Percentiles rank a stretch among this genome's conserved stretches.
phyloP scores from a whole-genome alignment of 805 yeast species.

The Wickerhamia fluorescens region DNA sequence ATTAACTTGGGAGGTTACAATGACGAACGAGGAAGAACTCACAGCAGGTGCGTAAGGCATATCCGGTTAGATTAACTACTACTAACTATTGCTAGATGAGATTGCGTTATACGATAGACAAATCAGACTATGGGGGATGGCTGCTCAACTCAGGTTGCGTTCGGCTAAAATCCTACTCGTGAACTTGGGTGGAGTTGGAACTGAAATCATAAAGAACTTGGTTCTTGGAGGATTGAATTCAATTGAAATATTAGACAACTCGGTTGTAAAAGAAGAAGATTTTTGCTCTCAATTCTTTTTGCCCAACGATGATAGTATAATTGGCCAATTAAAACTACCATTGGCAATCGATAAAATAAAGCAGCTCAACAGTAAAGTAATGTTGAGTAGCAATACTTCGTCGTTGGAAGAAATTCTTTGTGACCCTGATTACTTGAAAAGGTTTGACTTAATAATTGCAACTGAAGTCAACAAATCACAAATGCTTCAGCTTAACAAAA shows the following conservation, averaged over 20 bases:
- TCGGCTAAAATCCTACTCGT: slow-evolving; percentile 65
- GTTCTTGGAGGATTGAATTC: slow-evolving; percentile 85
- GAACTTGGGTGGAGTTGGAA: slow-evolving; percentile 70
- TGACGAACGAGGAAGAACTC: slow-evolving; percentile 6
- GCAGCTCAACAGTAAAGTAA: slow-evolving; percentile 77
- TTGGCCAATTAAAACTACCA: slow-evolving; percentile 52
- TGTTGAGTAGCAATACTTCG: slow-evolving; percentile 37
- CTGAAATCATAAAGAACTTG: slow-evolving; percentile 77
- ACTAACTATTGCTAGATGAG: slow-evolving; percentile 46
- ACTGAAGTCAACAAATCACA: slow-evolving; percentile 50
- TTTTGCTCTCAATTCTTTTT: slow-evolving; percentile 72
- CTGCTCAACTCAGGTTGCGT: slow-evolving; percentile 75
- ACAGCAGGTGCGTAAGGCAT: slow-evolving; percentile 14
- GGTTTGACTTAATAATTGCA: slow-evolving; percentile 67
- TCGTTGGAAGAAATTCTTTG: slow-evolving; percentile 13
- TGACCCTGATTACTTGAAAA: slow-evolving; percentile 33
- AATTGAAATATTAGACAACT: slow-evolving; percentile 59
- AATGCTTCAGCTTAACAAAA: slow-evolving; percentile 42
- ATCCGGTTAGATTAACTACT: neutral
- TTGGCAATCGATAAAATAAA: slow-evolving; percentile 50
- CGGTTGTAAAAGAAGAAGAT: slow-evolving; percentile 51
- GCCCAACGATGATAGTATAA: slow-evolving; percentile 40
- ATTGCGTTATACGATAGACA: slow-evolving; percentile 91
- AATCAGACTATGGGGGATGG: slow-evolving; percentile 92
- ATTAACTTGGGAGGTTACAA: no score